Evolutionary conservation across 768 basidiomycete genomes (phyloP).

Genomic region (Boletus speciosus): DNA sequence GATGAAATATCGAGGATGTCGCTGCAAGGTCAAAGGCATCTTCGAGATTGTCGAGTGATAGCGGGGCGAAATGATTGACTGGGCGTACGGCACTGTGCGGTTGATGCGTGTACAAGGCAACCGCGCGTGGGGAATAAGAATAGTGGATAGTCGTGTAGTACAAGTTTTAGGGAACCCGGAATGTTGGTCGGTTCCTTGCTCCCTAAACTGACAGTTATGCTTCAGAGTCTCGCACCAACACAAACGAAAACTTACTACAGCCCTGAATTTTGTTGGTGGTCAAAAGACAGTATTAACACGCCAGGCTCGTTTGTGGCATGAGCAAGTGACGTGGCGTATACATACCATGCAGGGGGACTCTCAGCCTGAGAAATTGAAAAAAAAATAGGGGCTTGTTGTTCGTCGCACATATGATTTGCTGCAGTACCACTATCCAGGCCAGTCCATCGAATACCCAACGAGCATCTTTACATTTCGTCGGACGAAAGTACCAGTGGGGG

Average conservation of each 20-base stretch:
- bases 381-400: not conserved
- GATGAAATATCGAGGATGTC: slow-evolving; percentile 54
- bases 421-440: not conserved
- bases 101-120: slow-evolving; percentile 5
- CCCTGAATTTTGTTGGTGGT: not conserved
- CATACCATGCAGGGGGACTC: not conserved
- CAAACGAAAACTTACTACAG: slow-evolving; percentile 14
- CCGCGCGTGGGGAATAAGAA: slow-evolving; percentile 11
- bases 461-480: not conserved
- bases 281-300: slow-evolving; percentile 6
- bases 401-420: not conserved
- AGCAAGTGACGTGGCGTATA: slow-evolving; percentile 21
- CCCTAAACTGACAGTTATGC: not conserved
- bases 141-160: slow-evolving; percentile 9
- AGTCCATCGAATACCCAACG: too few species aligned
- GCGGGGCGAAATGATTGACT: slow-evolving; percentile 2
- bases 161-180: slow-evolving; percentile 2
- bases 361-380: not conserved
- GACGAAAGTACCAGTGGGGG: not conserved
- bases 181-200: slow-evolving; percentile 2
- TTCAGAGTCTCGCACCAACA: not conserved
- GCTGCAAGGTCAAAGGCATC: slow-evolving; percentile 35
- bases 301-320: too few species aligned
- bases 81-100: slow-evolving; percentile 5
- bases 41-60: slow-evolving; percentile 2